Conservation (phyloP, 495 filamentous ascomycete species). For the Xylaria palmicola region DNA sequence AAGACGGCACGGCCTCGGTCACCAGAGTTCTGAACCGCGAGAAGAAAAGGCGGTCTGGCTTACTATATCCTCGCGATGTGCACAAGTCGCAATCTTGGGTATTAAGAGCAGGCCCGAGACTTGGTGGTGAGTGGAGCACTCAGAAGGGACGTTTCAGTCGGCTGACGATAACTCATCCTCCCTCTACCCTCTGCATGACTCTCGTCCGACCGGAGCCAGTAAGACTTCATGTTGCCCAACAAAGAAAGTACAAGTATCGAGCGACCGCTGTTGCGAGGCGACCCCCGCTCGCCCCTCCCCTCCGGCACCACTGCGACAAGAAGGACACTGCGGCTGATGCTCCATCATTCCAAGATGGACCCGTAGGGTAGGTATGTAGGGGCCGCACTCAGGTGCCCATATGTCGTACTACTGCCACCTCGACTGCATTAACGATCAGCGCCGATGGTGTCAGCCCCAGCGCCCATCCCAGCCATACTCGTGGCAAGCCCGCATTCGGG, state of each 20-base stretch:
- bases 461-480: constrained; percentile 8
- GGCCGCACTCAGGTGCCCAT: too few species aligned
- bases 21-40: background rate
- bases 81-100: background rate
- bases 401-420: constrained; percentile 2
- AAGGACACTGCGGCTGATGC: constrained; percentile 1
- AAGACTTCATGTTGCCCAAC: background rate
- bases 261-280: background rate
- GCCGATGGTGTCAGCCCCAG: background rate
- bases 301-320: constrained; percentile 1
- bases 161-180: constrained; percentile 9
- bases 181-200: constrained; percentile 4
- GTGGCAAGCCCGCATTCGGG: constrained; percentile 12
- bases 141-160: constrained; percentile 12
- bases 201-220: background rate
- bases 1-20: background rate
- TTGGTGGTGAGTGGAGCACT: constrained; percentile 1
- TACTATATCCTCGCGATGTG: background rate
- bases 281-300: background rate
- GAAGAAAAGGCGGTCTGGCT: constrained; percentile 11
- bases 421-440: constrained; percentile 10
- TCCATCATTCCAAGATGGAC: constrained; percentile 4
- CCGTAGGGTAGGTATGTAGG: too few species aligned
- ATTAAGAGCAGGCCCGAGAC: constrained; percentile 1
- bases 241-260: background rate